phyloP scores from a whole-genome alignment of 345 rosid species.

The Mangifera indica region DNA sequence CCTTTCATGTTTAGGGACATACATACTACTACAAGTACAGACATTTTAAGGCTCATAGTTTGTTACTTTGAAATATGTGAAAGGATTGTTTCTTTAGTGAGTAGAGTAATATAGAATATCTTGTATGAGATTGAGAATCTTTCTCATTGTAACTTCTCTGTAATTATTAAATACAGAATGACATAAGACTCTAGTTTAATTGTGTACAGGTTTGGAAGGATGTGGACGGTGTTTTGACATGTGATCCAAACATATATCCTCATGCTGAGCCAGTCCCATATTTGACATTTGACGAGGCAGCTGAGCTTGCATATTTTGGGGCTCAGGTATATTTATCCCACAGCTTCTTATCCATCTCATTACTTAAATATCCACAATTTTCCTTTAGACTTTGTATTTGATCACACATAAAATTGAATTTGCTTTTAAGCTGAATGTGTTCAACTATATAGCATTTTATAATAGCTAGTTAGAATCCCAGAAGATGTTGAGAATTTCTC shows the following conservation, averaged over 20 bases:
- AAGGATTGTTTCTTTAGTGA: not conserved
- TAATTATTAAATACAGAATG: constrained; percentile 7
- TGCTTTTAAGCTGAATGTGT: not conserved
- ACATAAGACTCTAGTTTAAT: constrained; percentile 2
- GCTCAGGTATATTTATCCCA: constrained; percentile 60
- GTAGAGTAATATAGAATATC: not conserved
- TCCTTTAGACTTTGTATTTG: not conserved
- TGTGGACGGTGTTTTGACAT: constrained; percentile 98
- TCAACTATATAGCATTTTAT: not conserved
- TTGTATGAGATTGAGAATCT: not conserved
- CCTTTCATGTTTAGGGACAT: not conserved
- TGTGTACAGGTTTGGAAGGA: constrained; percentile 93
- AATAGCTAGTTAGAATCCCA: not conserved
- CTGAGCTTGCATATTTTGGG: constrained; percentile 99
- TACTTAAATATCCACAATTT: not conserved
- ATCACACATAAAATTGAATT: no score
- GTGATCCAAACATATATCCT: constrained; percentile 86
- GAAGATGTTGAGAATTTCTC: not conserved
- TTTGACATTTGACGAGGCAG: constrained; percentile 96
- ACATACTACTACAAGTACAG: constrained; percentile 1
- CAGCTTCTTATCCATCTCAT: constrained; percentile 5
- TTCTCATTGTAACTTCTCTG: constrained; percentile 5
- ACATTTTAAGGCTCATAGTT: not conserved
- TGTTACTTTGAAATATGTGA: not conserved
- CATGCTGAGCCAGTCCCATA: constrained; percentile 78